These are phyloP conservation scores for Margaritispora aquatica DNA, from an alignment of 495 filamentous ascomycete species.

Conservation along the genomic window DNA sequence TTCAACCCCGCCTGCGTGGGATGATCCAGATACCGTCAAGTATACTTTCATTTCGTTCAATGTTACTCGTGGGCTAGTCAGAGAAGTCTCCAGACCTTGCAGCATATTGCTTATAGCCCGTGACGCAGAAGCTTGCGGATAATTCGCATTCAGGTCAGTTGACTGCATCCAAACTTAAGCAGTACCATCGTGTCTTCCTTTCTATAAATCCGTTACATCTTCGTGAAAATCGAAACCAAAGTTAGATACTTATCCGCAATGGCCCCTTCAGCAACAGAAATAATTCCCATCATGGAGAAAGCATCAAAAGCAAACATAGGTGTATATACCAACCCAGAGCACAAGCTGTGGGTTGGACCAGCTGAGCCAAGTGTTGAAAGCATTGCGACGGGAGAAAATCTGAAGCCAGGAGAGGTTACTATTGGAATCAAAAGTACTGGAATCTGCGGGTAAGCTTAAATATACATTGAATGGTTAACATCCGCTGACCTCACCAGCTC, in stretches of 20 bases:
- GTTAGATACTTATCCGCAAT: conserved; percentile 5
- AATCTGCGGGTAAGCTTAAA: conserved; percentile 75
- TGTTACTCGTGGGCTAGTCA: conserved; percentile 5
- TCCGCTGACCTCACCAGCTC: conserved; percentile 47
- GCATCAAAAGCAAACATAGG: conserved; percentile 76
- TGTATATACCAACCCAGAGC: conserved; percentile 87
- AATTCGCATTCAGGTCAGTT: conserved; percentile 14
- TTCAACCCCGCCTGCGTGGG: conserved; percentile 1
- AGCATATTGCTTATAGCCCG: neutral
- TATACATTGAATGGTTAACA: neutral
- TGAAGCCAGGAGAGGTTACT: conserved; percentile 78
- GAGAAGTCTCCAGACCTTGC: neutral
- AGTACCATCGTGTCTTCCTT: neutral
- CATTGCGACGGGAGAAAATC: conserved; percentile 58
- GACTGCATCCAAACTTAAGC: neutral
- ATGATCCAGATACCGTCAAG: neutral
- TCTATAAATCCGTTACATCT: neutral
- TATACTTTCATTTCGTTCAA: neutral
- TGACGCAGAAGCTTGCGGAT: conserved; percentile 4
- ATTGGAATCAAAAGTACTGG: conserved; percentile 83
- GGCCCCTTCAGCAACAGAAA: conserved; percentile 21
- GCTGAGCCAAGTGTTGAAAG: conserved; percentile 69
- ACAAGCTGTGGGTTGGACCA: conserved; percentile 85
- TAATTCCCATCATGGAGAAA: conserved; percentile 10
- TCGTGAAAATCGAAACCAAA: neutral